Evolutionary conservation across 2,329 filamentous ascomycete species (phyloP).

Genomic region (Nigrospora sphaerica): DNA sequence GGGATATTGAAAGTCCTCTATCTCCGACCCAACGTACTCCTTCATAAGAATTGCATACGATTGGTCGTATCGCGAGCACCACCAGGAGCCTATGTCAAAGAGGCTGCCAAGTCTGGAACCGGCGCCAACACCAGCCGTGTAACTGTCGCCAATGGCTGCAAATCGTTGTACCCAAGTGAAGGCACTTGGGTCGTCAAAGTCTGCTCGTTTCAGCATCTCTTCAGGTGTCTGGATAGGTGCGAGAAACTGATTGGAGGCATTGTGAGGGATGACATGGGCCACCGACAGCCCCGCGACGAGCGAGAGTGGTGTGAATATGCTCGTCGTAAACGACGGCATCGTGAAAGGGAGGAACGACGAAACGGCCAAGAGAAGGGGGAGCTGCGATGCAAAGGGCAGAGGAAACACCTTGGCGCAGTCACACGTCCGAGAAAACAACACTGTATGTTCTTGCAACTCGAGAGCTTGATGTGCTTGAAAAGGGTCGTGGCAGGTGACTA

Average conservation of each 20-base stretch:
- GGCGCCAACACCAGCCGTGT: conserved; percentile 27
- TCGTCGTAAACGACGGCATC: not conserved
- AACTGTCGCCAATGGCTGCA: conserved; percentile 29
- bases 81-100: conserved; percentile 9
- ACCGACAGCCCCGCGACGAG: not conserved
- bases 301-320: not conserved
- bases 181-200: conserved; percentile 4
- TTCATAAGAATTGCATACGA: conserved; percentile 16
- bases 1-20: conserved; percentile 19
- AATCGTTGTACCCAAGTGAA: conserved; percentile 21
- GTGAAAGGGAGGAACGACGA: not conserved
- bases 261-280: not conserved
- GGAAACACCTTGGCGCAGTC: not conserved
- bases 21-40: conserved; percentile 4
- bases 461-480: not conserved
- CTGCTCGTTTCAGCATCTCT: conserved; percentile 1
- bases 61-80: conserved; percentile 21
- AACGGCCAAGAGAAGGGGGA: not conserved
- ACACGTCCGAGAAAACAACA: not conserved
- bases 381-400: not conserved
- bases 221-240: not conserved
- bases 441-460: not conserved
- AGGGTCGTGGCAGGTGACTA: too few species aligned
- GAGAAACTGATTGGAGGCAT: not conserved
- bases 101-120: conserved; percentile 11